Conservation (phyloP, 345 rosid genomes). For the Geranium rotundifolium region DNA sequence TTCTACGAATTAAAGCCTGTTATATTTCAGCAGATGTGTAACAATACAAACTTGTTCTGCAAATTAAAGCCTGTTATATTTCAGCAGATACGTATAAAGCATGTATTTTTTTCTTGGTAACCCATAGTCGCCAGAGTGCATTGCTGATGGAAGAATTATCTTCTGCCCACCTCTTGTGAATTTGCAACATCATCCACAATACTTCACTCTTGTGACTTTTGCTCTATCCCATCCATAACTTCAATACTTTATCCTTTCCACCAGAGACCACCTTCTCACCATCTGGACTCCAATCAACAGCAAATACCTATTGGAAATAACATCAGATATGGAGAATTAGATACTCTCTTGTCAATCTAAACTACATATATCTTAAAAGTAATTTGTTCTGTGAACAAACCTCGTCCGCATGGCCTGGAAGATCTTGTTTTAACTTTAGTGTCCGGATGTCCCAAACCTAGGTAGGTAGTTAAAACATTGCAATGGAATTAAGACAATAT, state of each 20-base stretch:
- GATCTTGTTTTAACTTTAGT: conserved; percentile 76
- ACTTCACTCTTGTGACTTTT: background rate
- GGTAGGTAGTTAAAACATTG: conserved; percentile 1
- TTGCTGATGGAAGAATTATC: background rate
- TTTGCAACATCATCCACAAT: background rate
- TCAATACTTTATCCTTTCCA: conserved; percentile 80
- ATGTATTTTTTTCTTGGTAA: too few relatives aligned
- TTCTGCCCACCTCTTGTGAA: background rate
- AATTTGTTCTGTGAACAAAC: conserved; percentile 17
- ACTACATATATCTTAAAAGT: background rate
- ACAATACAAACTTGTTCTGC: too few relatives aligned
- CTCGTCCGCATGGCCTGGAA: conserved; percentile 95
- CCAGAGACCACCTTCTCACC: conserved; percentile 98
- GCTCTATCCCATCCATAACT: conserved; percentile 86
- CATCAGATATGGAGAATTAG: background rate
- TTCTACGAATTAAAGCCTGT: too few relatives aligned
- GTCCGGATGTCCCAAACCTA: conserved; percentile 87
- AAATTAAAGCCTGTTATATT: too few relatives aligned
- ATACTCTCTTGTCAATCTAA: background rate
- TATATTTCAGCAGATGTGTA: too few relatives aligned
- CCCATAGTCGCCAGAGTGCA: background rate
- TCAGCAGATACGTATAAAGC: too few relatives aligned
- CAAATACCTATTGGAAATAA: conserved; percentile 41
- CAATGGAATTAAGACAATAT: background rate
- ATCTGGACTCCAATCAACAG: conserved; percentile 99